Conservation (phyloP, 139 green algal genomes). For the Ettlia oleoabundans region DNA sequence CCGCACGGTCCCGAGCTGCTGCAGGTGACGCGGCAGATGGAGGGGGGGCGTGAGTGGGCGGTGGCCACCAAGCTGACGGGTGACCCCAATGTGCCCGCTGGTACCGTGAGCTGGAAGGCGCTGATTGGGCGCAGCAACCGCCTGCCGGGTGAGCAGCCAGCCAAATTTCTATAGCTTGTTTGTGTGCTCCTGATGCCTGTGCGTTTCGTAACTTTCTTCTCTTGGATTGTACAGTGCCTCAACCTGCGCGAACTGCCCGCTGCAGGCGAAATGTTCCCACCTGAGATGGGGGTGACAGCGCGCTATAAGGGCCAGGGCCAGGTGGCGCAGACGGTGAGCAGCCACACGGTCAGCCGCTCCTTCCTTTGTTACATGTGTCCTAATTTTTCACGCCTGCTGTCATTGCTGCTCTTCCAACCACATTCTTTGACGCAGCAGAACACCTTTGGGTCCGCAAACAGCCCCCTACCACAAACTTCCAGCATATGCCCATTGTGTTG, state of each 20-base stretch:
- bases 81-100: constrained; percentile 89
- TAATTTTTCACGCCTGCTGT: neutral
- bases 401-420: no score
- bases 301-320: constrained; percentile 86
- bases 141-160: constrained; percentile 22
- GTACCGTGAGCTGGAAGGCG: constrained; percentile 82
- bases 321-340: constrained; percentile 66
- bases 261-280: constrained; percentile 73
- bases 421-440: no score
- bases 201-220: no score
- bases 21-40: constrained; percentile 56
- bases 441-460: no score
- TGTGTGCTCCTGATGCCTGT: no score
- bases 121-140: constrained; percentile 53
- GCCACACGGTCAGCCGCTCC: no score
- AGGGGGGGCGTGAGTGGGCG: constrained; percentile 75
- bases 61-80: constrained; percentile 88
- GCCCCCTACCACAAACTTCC: no score
- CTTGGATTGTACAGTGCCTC: neutral
- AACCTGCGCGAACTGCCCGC: constrained; percentile 6
- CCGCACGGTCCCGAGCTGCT: constrained; percentile 89
- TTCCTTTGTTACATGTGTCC: neutral
- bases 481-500: no score
- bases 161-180: no score
- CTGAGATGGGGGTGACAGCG: constrained; percentile 81